Conservation (phyloP, 352 stramenopile genomes). For the Globisporangium okanoganense region DNA sequence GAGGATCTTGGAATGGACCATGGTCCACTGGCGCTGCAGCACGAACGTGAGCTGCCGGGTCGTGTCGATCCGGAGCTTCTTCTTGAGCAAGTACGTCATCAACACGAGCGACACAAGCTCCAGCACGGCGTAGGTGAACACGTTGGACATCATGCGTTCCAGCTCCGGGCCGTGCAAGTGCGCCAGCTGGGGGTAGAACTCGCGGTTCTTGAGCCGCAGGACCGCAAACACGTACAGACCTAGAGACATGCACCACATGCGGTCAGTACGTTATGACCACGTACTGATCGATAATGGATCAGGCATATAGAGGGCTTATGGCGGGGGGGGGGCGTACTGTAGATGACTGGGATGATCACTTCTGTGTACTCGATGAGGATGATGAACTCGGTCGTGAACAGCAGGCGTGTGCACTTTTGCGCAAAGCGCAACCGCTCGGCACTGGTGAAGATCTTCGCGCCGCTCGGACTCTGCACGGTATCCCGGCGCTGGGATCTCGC, state of each 20-base stretch:
- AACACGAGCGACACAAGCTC: background rate
- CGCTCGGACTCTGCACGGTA: background rate
- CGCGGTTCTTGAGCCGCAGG: background rate
- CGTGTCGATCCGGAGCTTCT: background rate
- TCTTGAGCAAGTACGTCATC: background rate
- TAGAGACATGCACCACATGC: background rate
- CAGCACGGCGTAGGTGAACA: background rate
- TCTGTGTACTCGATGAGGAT: constrained; percentile 10
- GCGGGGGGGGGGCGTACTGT: constrained; percentile 5
- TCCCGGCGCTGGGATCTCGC: background rate
- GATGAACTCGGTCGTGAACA: constrained; percentile 6
- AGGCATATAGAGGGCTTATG: no score
- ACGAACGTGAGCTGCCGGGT: constrained; percentile 1
- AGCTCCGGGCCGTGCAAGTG: background rate
- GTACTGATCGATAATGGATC: background rate
- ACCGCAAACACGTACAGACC: background rate
- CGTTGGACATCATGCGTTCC: background rate
- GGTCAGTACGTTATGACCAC: background rate
- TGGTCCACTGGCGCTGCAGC: background rate
- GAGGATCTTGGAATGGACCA: constrained; percentile 2
- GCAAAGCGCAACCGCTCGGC: constrained; percentile 3
- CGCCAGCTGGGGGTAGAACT: background rate
- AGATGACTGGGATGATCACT: constrained; percentile 9
- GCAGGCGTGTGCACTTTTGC: background rate
- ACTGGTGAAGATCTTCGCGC: background rate